Base-by-base conservation (phyloP, 2,329 filamentous ascomycete species). In the Meredithiella fracta region DNA sequence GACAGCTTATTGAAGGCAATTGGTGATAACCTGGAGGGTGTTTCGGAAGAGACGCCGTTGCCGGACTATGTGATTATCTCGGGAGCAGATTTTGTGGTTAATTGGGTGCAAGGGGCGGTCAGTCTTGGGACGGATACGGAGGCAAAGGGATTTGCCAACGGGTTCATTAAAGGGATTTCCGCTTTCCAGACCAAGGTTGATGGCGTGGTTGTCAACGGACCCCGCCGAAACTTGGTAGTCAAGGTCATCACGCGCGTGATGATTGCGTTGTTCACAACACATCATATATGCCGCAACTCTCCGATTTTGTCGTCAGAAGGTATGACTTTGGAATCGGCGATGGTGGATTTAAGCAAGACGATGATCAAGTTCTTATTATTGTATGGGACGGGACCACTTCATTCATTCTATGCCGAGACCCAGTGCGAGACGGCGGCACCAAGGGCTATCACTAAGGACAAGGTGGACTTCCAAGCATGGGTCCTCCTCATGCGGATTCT, bases 1-100 rank as follows among this genome's bases (percentile, higher is more conserved):
- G 79, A 80, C 1, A 69, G 82, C 40, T 65, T 80, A n/a, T 68
- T 81, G 58, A 80, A 83, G 64, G 78, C 73, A 64, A 66, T 83
- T 31, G 64, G 68, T 9, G 77, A 81, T 34, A 68, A 74, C 49
- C 57, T 69, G n/a, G 64, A 67, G 6, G 58, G 57, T 8, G 26
- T 17, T 2, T 52, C 26, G 7, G 51, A 53, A 20, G 47, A 51
- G 56, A 58, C 38, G 5, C 54, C 3, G 56, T 61, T 60, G 8
- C 62, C 59, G n/a, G 57, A 55, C 44, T 60, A 59, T 44, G 58
- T 63, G 26, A 38, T 64, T 2, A 62, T 66, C 15, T 67, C 67
- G 31, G 69, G 70, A 1, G 63, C 66, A 7, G 64, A 67, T 5
- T 79, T 78, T 50, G 61, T 78, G 3, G 61, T 79, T 14, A 64